phyloP scores from a whole-genome alignment of 2,329 filamentous ascomycete species.

The Pestalotiopsis sp. region DNA sequence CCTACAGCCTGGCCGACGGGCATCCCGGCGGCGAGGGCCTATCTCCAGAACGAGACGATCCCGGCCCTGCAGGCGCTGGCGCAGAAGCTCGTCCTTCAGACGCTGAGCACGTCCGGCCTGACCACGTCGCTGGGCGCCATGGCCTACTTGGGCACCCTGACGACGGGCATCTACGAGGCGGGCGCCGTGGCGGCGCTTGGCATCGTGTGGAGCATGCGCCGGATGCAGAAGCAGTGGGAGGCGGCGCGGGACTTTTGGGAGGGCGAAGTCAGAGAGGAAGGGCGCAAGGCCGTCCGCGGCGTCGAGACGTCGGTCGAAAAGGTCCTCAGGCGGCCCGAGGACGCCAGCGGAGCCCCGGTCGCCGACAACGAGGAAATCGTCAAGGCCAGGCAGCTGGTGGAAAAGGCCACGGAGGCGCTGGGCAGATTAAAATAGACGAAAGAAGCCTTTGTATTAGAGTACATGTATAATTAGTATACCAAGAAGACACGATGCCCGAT shows the following conservation, averaged over 20 bases:
- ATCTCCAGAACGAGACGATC: constrained; percentile 65
- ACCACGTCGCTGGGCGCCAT: constrained; percentile 55
- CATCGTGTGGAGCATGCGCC: constrained; percentile 56
- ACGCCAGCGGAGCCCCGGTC: constrained; percentile 22
- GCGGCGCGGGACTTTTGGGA: constrained; percentile 62
- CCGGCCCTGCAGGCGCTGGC: constrained; percentile 71
- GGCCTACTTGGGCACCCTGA: constrained; percentile 56
- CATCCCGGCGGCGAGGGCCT: constrained; percentile 69
- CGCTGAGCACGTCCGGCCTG: constrained; percentile 69
- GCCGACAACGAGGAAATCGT: constrained; percentile 32
- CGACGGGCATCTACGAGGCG: constrained; percentile 58
- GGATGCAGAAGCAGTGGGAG: constrained; percentile 65
- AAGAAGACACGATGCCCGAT: not conserved
- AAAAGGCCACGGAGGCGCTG: constrained; percentile 50
- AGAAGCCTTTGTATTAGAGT: not conserved
- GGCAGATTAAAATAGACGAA: constrained; percentile 43
- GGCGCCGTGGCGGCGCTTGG: constrained; percentile 63
- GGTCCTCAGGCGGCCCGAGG: constrained; percentile 35
- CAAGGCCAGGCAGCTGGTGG: constrained; percentile 45
- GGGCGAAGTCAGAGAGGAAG: constrained; percentile 66
- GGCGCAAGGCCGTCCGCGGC: constrained; percentile 60
- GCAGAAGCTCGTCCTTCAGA: constrained; percentile 74
- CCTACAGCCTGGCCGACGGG: constrained; percentile 68
- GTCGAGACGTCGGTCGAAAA: constrained; percentile 54
- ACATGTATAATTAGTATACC: not conserved